Conservation (phyloP, 441 rosid species). For the Geranium incanum region DNA sequence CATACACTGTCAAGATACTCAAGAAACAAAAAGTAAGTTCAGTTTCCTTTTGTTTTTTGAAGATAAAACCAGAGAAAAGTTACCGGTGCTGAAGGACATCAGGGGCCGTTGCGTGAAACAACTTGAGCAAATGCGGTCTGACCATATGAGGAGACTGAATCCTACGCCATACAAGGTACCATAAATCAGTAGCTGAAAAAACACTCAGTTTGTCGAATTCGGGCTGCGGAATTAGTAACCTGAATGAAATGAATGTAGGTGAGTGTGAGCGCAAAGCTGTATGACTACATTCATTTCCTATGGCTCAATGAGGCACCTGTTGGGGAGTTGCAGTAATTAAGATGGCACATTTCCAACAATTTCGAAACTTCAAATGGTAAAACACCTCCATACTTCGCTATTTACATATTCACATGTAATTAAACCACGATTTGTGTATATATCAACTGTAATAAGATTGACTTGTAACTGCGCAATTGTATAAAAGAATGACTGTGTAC, state of each 20-base stretch:
- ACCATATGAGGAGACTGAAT: conserved; percentile 91
- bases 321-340: conserved; percentile 61
- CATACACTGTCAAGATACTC: not conserved
- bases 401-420: too few relatives aligned
- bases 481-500: too few relatives aligned
- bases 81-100: conserved; percentile 56
- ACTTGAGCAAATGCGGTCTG: conserved; percentile 86
- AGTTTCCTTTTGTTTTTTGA: conserved; percentile 12
- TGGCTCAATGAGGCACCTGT: conserved; percentile 99
- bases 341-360: not conserved
- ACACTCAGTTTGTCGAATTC: not conserved
- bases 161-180: conserved; percentile 94
- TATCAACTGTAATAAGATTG: too few relatives aligned
- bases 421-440: too few relatives aligned
- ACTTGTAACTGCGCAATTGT: too few relatives aligned
- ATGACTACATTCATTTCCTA: conserved; percentile 89
- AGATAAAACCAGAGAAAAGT: conserved; percentile 54
- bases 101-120: conserved; percentile 68
- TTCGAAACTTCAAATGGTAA: too few relatives aligned
- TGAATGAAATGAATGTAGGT: conserved; percentile 42
- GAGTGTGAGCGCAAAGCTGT: conserved; percentile 80
- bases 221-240: not conserved
- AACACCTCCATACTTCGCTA: too few relatives aligned
- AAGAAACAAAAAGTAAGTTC: not conserved
- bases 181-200: not conserved